Conservation (phyloP, 208 protist species). For the Trypanosoma scelopori region DNA sequence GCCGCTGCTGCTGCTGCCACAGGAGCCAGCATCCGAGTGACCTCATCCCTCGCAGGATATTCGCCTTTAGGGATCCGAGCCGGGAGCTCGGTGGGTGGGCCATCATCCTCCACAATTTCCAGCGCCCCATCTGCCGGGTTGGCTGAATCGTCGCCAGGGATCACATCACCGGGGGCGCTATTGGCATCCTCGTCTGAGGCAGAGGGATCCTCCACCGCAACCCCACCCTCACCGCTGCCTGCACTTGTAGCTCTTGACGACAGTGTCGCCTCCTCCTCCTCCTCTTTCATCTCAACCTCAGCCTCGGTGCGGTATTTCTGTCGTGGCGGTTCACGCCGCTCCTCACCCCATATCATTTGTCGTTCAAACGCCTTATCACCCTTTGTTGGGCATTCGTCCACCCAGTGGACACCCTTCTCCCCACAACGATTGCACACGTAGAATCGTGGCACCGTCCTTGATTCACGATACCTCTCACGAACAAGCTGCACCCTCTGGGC, state of each 20-base stretch:
- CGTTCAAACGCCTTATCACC: constrained; percentile 66
- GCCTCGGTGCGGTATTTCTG: constrained; percentile 10
- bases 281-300: background rate
- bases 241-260: background rate
- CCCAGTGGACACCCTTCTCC: constrained; percentile 75
- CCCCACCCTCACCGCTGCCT: background rate
- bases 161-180: background rate
- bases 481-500: constrained; percentile 71
- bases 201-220: background rate
- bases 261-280: background rate
- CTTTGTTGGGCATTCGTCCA: constrained; percentile 65
- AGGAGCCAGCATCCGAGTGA: constrained; percentile 62
- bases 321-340: constrained; percentile 36
- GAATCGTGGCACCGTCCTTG: constrained; percentile 62
- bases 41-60: constrained; percentile 20
- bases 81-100: constrained; percentile 38
- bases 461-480: constrained; percentile 56
- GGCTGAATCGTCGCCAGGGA: no score
- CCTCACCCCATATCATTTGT: constrained; percentile 71
- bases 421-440: constrained; percentile 86
- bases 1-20: constrained; percentile 51
- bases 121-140: background rate
- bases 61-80: constrained; percentile 13
- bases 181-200: background rate
- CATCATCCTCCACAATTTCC: constrained; percentile 22